Percentiles rank a stretch among this genome's conserved stretches.
These are phyloP conservation scores for Tillandsia fasciculata DNA, from an alignment of 176 grass and related monocot genomes.

Conservation along the genomic window DNA sequence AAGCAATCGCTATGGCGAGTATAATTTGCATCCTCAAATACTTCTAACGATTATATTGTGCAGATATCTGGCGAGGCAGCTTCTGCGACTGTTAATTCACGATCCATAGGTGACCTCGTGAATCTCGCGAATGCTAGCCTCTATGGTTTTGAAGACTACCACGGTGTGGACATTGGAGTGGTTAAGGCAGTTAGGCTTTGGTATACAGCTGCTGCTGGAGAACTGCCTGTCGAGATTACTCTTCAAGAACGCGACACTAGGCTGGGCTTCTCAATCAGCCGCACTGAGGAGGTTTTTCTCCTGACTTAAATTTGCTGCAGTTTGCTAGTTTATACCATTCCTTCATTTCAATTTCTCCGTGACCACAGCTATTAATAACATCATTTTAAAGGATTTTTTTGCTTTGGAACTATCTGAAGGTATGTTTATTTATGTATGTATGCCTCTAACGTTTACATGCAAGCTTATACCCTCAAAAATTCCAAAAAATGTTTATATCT, in stretches of 20 bases:
- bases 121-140: slow-evolving; percentile 85
- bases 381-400: too few relatives aligned
- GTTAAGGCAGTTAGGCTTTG: slow-evolving; percentile 86
- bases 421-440: too few relatives aligned
- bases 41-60: background rate
- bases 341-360: too few relatives aligned
- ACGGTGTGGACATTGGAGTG: slow-evolving; percentile 93
- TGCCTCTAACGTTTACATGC: too few relatives aligned
- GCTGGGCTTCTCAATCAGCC: slow-evolving; percentile 92
- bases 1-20: too few relatives aligned
- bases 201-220: slow-evolving; percentile 61
- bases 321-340: too few relatives aligned
- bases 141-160: slow-evolving; percentile 96
- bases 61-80: slow-evolving; percentile 93
- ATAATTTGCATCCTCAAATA: too few relatives aligned
- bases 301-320: background rate
- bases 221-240: slow-evolving; percentile 65
- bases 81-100: slow-evolving; percentile 76
- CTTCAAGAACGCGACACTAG: slow-evolving; percentile 56
- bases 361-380: too few relatives aligned
- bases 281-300: slow-evolving; percentile 66
- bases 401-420: too few relatives aligned
- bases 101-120: slow-evolving; percentile 71
- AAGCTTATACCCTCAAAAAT: too few relatives aligned
- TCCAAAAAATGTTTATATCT: too few relatives aligned